phyloP scores from a whole-genome alignment of 163 green algal genomes.

The Smithsoniella earleae region DNA sequence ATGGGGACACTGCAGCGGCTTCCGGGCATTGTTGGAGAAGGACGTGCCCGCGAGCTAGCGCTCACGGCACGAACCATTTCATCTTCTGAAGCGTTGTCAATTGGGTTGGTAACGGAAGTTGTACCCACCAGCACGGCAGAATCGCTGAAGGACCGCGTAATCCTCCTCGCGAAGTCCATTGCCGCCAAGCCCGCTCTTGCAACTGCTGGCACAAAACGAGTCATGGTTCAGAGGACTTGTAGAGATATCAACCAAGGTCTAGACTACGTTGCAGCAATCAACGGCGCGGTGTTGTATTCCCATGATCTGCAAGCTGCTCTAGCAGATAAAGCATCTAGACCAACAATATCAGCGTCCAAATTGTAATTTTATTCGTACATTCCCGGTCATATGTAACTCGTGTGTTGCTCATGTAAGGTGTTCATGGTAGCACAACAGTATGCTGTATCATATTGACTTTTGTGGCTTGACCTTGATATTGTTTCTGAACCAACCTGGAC shows the following conservation, averaged over 20 bases:
- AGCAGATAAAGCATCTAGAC: no score
- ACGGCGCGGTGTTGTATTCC: not conserved
- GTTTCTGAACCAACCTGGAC: no score
- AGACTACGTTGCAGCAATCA: not conserved
- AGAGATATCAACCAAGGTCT: not conserved
- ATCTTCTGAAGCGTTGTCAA: slow-evolving; percentile 48
- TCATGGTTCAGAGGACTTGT: slow-evolving; percentile 51
- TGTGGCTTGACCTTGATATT: no score
- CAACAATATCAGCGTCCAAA: no score
- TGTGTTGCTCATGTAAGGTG: no score
- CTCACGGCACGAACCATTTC: slow-evolving; percentile 61
- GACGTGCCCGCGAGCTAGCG: slow-evolving; percentile 53
- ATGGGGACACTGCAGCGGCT: slow-evolving; percentile 84
- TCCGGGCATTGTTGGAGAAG: slow-evolving; percentile 74
- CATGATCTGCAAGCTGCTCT: not conserved
- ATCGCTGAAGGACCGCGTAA: not conserved
- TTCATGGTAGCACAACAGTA: no score
- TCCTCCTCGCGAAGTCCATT: slow-evolving; percentile 41
- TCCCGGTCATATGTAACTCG: no score
- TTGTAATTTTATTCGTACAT: no score
- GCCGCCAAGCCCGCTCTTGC: slow-evolving; percentile 71
- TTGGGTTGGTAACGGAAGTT: slow-evolving; percentile 58
- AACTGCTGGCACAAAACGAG: slow-evolving; percentile 70
- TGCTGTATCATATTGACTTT: no score
- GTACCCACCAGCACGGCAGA: not conserved